phyloP scores from a whole-genome alignment of 2,329 filamentous ascomycete species.

The Plenodomus tracheiphilus region DNA sequence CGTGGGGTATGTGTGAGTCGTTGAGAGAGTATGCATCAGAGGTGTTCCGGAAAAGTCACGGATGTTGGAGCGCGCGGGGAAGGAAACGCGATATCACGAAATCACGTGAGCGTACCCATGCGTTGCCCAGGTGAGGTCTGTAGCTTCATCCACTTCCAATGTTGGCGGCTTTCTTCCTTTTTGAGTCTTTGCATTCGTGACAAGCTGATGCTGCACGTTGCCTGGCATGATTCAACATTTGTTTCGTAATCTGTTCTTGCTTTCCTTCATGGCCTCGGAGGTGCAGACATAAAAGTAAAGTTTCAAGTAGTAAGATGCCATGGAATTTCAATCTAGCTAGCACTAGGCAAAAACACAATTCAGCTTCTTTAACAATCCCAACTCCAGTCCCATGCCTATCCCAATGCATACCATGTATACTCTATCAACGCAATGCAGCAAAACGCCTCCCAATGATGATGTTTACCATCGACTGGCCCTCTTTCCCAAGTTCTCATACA shows the following conservation, averaged over 20 bases:
- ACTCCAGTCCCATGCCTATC: neutral
- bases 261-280: too few species aligned
- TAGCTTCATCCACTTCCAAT: too few species aligned
- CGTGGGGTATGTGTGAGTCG: neutral
- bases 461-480: neutral
- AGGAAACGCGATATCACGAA: constrained; percentile 21
- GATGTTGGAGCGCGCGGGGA: constrained; percentile 6
- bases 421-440: constrained; percentile 10
- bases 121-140: too few species aligned
- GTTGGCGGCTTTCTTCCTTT: too few species aligned
- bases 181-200: too few species aligned
- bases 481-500: constrained; percentile 1
- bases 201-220: too few species aligned
- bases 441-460: constrained; percentile 14
- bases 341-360: neutral
- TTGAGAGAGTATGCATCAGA: neutral
- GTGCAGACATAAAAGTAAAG: too few species aligned
- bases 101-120: constrained; percentile 14
- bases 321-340: neutral
- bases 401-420: constrained; percentile 5
- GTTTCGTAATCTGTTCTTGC: too few species aligned
- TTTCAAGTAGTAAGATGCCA: neutral
- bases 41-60: neutral
- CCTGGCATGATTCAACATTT: too few species aligned
- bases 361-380: neutral